A percentile compares a stretch with the other conserved stretches of the same genome.
phyloP scores from a whole-genome alignment of 2,329 filamentous ascomycete species.

The Neonectria sp. region DNA sequence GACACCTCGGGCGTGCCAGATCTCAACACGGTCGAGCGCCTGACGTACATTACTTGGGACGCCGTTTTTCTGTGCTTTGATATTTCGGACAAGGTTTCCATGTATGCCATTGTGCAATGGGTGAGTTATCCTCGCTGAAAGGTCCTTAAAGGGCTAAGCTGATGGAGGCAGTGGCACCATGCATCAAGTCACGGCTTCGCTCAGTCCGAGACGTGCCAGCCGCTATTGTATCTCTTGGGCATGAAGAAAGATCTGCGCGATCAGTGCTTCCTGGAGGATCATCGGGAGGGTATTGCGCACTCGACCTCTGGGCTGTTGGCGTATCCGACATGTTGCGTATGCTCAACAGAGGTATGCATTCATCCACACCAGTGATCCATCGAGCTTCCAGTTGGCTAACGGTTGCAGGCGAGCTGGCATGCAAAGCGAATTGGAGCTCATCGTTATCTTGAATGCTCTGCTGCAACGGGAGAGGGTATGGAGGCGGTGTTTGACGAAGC shows the following conservation, averaged over 20 bases:
- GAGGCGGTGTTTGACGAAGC: constrained; percentile 49
- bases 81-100: constrained; percentile 52
- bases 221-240: constrained; percentile 52
- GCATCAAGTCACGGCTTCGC: constrained; percentile 49
- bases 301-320: constrained; percentile 30
- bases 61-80: constrained; percentile 58
- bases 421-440: constrained; percentile 49
- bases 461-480: constrained; percentile 54
- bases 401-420: constrained; percentile 51
- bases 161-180: constrained; percentile 48
- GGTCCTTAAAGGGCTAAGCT: not conserved
- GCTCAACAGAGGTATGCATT: constrained; percentile 45
- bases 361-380: too few species aligned
- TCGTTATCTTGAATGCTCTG: constrained; percentile 55
- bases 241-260: constrained; percentile 53
- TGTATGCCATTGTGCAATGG: constrained; percentile 55
- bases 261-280: constrained; percentile 43
- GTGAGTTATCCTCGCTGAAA: constrained; percentile 37
- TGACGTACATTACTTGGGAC: constrained; percentile 56
- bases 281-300: constrained; percentile 26
- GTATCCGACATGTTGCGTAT: constrained; percentile 51
- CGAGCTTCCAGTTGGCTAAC: constrained; percentile 13
- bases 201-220: constrained; percentile 33
- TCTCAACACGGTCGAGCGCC: constrained; percentile 51
- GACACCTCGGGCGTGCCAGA: constrained; percentile 58